Conservation (phyloP, 352 stramenopile species). For the Aphanomyces invadans region DNA sequence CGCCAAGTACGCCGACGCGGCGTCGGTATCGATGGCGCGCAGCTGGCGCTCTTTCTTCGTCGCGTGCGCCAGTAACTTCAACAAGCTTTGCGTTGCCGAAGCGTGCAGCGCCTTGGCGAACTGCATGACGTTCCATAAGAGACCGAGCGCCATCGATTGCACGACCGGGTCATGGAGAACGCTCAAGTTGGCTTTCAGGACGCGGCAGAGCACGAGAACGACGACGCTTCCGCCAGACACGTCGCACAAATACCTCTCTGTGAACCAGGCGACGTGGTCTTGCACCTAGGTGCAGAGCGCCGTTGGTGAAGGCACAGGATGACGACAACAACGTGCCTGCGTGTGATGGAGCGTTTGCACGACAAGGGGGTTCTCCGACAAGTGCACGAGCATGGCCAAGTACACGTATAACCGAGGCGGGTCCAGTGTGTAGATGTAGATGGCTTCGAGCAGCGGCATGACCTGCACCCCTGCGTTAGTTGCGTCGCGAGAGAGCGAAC, state of each 20-base stretch:
- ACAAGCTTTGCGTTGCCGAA: slow-evolving; percentile 60
- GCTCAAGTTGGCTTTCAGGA: slow-evolving; percentile 73
- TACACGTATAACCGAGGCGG: slow-evolving; percentile 65
- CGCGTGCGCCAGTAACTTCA: slow-evolving; percentile 60
- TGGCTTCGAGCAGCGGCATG: slow-evolving; percentile 57
- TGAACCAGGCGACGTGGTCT: slow-evolving; percentile 61
- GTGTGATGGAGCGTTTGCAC: slow-evolving; percentile 55
- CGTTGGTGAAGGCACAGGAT: too few species aligned
- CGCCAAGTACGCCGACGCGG: slow-evolving; percentile 51
- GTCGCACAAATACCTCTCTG: slow-evolving; percentile 70
- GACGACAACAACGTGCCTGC: slow-evolving; percentile 17
- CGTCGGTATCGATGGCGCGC: slow-evolving; percentile 26
- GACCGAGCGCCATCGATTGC: slow-evolving; percentile 64
- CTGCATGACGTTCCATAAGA: slow-evolving; percentile 63
- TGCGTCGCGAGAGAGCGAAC: slow-evolving; percentile 40
- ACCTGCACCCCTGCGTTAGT: slow-evolving; percentile 47
- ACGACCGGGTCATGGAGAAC: slow-evolving; percentile 75
- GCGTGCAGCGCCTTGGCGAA: slow-evolving; percentile 64
- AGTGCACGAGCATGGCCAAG: slow-evolving; percentile 58
- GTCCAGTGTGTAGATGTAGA: slow-evolving; percentile 51
- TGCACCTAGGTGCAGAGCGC: slow-evolving; percentile 32
- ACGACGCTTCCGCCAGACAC: slow-evolving; percentile 64
- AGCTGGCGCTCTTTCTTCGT: slow-evolving; percentile 53
- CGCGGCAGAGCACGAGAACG: slow-evolving; percentile 67
- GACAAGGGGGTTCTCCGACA: slow-evolving; percentile 54